Evolutionary conservation across 129 eudicot species (phyloP), one percentile per base, ranked within the genome.

Genomic region (Chrysanthemum lavandulifolium): DNA sequence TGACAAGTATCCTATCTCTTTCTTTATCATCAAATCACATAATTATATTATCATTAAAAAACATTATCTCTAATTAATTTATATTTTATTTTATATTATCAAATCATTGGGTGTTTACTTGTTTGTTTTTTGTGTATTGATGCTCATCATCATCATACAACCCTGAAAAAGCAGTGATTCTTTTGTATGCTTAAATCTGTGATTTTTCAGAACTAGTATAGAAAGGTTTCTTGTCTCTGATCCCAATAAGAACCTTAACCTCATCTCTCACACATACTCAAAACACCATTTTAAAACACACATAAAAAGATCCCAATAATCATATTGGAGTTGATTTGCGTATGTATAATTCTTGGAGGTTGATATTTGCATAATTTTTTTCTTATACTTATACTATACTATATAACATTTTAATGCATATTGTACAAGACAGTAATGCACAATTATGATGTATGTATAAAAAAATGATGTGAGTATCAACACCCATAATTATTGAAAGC

Each of bases 141-240:
- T 58, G 61, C 51, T 65, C 19, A 64, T 72, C 63, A 65, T 47
- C 60, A 45, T 27, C 49, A 68, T 72, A 50, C 25, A 73, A 59
- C 71, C 79, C 61, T 61, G 60, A 65, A 63, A 25, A 70, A 72
- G 71, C 79, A 73, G 75, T 76, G 72, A 47, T 79, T 78, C 85
- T 56, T 76, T 72, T n/a, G 23, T 65, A 71, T 82, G 91, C 72
- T 81, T 76, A 82, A 76, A 79, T 84, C 86, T 84, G 86, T 72
- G 74, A 76, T 7, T 55, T 54, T 69, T 58, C 88, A 79, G 81
- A 69, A 48, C 73, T 76, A 68, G 81, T 70, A 64, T 88, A 82
- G 86, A 82, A 82, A 87, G 88, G 76, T 79, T 81, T 73, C 83
- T 63, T 82, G 86, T 87, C 85, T 82, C 89, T 73, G 87, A 87